Base-by-base conservation (phyloP, 305 asterid genomes). In the Fraxinus paxiana region DNA sequence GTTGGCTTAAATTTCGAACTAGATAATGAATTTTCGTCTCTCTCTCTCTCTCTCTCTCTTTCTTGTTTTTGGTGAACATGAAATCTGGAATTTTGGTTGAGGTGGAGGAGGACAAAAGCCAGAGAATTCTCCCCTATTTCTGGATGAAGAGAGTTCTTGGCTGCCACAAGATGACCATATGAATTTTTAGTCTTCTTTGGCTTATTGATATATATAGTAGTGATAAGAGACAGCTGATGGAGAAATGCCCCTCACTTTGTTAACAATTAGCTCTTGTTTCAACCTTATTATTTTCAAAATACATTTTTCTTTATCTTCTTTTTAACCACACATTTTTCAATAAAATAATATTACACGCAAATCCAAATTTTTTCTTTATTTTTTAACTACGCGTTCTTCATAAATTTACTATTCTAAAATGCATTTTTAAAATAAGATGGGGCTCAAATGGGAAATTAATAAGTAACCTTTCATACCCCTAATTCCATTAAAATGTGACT, bases 101-200 rank as follows among this genome's bases (percentile, higher is more conserved):
- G 73, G 77, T 78, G 80, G 86, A 88, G 90, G 88, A 89, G 75
- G 93, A 91, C 92, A 91, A 87, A 89, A 75, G 86, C 79, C 74
- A 87, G 87, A 82, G 77, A 86, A 83, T 80, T 90, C 89, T 90
- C 87, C 87, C 82, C 76, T 84, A 38, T 86, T 87, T 90, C 77
- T 59, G 89, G 84, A 81, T 80, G 84, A 77, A 61, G 84, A 78
- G 83, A 33, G 61, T 56, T 13, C 51, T 73, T 75, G 79, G 69
- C 30, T 59, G 69, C 30, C 30, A 56, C 28, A 20, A 59, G 82
- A 70, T 54, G 76, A 87, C 79, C 85, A 80, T 77, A 65, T 82
- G 84, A 76, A 74, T 81, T 82, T 59, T 69, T 79, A 83, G 82
- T 87, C 90, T 82, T 79, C 87, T 90, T 94, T 94, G 97, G 96